Percentiles rank a stretch among this genome's conserved stretches.
phyloP scores from a whole-genome alignment of 78 protist species.

The Dictyostelium capitatum region DNA sequence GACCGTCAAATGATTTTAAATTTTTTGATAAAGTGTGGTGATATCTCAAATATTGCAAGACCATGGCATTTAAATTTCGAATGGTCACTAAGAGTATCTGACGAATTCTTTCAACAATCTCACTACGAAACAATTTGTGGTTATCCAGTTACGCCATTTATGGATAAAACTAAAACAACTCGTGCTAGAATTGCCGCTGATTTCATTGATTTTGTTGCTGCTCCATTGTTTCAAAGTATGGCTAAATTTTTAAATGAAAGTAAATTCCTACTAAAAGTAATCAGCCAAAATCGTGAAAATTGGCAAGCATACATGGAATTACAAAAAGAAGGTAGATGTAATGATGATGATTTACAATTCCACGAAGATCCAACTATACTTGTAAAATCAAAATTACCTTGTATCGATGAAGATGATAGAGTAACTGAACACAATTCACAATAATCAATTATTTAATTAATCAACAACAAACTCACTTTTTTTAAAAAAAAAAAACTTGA shows the following conservation, averaged over 20 bases:
- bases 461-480: not conserved
- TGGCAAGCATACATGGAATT: conserved; percentile 76
- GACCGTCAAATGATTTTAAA: conserved; percentile 78
- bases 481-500: not conserved
- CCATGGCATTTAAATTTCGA: conserved; percentile 79
- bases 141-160: conserved; percentile 75
- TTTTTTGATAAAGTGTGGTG: conserved; percentile 78
- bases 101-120: conserved; percentile 77
- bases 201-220: conserved; percentile 72
- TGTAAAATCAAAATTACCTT: conserved; percentile 23
- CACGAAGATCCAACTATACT: conserved; percentile 21
- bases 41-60: conserved; percentile 81
- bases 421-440: too few relatives aligned
- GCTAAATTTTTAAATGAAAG: conserved; percentile 36
- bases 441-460: not conserved
- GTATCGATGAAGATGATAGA: conserved; percentile 28
- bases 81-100: conserved; percentile 75
- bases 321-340: conserved; percentile 50
- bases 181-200: conserved; percentile 80
- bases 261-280: conserved; percentile 39
- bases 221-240: conserved; percentile 62
- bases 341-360: conserved; percentile 41
- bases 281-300: conserved; percentile 57
- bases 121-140: conserved; percentile 72
- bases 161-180: conserved; percentile 51